Percentiles rank a stretch among this genome's conserved stretches.
Evolutionary conservation across 306 rosid species (phyloP).

Genomic region (Prunus kanzakura): DNA sequence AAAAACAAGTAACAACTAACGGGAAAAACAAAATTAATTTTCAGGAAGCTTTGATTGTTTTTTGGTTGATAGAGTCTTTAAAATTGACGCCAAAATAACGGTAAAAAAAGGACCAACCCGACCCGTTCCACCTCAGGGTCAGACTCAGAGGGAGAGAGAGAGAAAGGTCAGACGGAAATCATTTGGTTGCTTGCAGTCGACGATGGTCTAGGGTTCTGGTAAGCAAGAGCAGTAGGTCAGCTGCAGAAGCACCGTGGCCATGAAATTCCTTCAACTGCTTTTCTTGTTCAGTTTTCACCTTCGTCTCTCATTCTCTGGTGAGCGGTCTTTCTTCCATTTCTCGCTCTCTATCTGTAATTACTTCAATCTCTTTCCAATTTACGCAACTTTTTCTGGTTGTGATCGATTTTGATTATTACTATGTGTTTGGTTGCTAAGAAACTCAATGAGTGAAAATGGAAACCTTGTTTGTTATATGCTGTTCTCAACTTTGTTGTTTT

Average conservation of each 20-base stretch:
- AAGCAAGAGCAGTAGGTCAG: background rate
- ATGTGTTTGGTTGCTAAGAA: conserved; percentile 16
- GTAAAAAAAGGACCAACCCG: background rate
- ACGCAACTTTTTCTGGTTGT: background rate
- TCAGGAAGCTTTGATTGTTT: too few relatives aligned
- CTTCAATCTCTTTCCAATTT: background rate
- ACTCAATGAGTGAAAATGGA: background rate
- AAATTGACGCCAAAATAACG: too few relatives aligned
- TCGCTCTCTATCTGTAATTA: background rate
- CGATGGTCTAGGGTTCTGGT: conserved; percentile 26
- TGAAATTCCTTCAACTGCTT: conserved; percentile 24
- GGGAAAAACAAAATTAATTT: too few relatives aligned
- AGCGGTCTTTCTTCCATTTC: background rate
- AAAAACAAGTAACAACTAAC: too few relatives aligned
- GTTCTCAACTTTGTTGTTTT: background rate
- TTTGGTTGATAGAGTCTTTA: too few relatives aligned
- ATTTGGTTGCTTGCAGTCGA: conserved; percentile 7
- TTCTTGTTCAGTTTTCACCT: conserved; percentile 35
- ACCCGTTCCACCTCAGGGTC: background rate
- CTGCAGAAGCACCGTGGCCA: conserved; percentile 44
- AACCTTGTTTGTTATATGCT: background rate
- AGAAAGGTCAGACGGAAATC: background rate
- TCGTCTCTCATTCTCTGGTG: conserved; percentile 53
- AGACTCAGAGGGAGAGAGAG: background rate
- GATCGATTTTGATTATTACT: background rate